These are phyloP conservation scores for Monotropa hypopitys DNA, from an alignment of 179 eudicot species.

Conservation along the genomic window DNA sequence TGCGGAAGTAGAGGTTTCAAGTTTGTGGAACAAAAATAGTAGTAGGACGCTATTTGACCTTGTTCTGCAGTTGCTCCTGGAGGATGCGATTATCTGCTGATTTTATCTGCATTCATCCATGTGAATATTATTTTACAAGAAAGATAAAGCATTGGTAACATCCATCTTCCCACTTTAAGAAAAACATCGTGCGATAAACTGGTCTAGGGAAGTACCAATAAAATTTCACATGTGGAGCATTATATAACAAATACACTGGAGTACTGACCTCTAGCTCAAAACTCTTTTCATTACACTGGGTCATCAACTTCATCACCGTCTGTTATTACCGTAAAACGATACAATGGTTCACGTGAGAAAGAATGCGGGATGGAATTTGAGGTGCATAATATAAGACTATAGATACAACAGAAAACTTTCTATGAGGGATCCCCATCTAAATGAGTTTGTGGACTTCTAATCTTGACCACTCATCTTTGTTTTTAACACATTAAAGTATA, in stretches of 20 bases:
- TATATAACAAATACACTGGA: background rate
- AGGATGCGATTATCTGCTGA: slow-evolving; percentile 92
- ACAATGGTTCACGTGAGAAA: background rate
- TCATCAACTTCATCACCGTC: slow-evolving; percentile 68
- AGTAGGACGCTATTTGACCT: slow-evolving; percentile 32
- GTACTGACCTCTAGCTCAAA: slow-evolving; percentile 86
- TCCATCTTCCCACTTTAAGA: background rate
- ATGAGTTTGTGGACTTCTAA: too few relatives aligned
- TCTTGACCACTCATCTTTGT: too few relatives aligned
- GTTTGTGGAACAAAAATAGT: background rate
- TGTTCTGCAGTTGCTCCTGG: slow-evolving; percentile 85
- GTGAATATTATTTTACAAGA: background rate
- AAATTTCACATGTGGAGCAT: background rate
- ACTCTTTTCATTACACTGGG: slow-evolving; percentile 74
- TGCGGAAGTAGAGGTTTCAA: background rate
- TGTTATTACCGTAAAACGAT: slow-evolving; percentile 19
- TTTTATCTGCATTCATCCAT: slow-evolving; percentile 46
- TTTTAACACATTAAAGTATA: too few relatives aligned
- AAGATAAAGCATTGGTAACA: background rate
- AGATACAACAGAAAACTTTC: too few relatives aligned
- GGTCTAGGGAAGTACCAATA: background rate
- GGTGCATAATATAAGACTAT: background rate
- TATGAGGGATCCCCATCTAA: too few relatives aligned
- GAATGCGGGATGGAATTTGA: background rate
- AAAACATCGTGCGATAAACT: too few relatives aligned